phyloP scores from a whole-genome alignment of 2,329 filamentous ascomycete species.

The Stachybotrys chlorohalonatus region DNA sequence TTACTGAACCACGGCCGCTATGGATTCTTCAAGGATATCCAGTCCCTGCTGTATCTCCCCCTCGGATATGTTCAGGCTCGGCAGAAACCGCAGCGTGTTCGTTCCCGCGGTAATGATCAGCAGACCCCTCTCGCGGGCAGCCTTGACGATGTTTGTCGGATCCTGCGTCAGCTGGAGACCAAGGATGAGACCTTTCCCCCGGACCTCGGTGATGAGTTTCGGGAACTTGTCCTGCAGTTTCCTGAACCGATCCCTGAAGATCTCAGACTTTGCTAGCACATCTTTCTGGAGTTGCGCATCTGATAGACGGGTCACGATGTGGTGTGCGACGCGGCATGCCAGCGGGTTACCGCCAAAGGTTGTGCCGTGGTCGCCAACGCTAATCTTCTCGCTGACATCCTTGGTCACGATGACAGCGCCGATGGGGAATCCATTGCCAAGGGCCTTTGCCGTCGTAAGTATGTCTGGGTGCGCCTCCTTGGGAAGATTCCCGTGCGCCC shows the following conservation, averaged over 20 bases:
- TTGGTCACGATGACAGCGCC: constrained; percentile 52
- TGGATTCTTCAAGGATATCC: constrained; percentile 62
- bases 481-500: constrained; percentile 74
- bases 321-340: constrained; percentile 73
- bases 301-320: constrained; percentile 71
- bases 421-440: constrained; percentile 94
- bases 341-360: constrained; percentile 92
- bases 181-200: constrained; percentile 77
- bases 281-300: constrained; percentile 59
- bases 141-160: constrained; percentile 66
- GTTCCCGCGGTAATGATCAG: constrained; percentile 87
- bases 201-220: constrained; percentile 63
- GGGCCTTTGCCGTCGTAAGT: constrained; percentile 86
- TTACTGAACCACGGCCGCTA: constrained; percentile 23
- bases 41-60: constrained; percentile 73
- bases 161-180: constrained; percentile 75
- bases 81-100: constrained; percentile 88
- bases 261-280: constrained; percentile 56
- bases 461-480: constrained; percentile 84
- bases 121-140: constrained; percentile 78
- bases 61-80: constrained; percentile 71
- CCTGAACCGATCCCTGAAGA: constrained; percentile 40
- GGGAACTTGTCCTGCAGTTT: constrained; percentile 46
- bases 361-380: constrained; percentile 76
- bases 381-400: constrained; percentile 30